phyloP scores from a whole-genome alignment of 352 stramenopile species.

The Phytopythium litorale region DNA sequence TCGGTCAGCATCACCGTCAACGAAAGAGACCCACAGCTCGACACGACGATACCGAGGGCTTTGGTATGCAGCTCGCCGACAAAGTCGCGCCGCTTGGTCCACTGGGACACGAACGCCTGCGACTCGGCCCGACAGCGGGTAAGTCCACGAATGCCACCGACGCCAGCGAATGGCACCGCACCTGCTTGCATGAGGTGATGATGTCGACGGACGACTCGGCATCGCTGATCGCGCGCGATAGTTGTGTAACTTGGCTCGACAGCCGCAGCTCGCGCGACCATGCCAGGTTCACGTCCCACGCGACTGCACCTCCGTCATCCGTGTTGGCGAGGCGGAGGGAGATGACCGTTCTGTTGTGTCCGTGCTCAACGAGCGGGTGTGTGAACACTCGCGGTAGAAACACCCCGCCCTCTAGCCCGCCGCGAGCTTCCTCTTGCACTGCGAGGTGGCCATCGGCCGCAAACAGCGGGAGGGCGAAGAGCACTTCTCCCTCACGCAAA shows the following conservation, averaged over 20 bases:
- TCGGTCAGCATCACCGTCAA: conserved; percentile 3
- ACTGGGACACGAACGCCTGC: conserved; percentile 38
- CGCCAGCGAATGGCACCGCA: background rate
- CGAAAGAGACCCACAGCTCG: background rate
- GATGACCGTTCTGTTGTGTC: background rate
- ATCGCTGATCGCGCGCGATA: conserved; percentile 14
- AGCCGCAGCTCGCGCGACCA: conserved; percentile 27
- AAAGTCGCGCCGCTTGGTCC: conserved; percentile 35
- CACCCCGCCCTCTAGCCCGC: background rate
- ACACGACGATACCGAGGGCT: conserved; percentile 23
- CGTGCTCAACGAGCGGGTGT: background rate
- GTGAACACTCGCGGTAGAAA: background rate
- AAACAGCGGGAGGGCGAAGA: conserved; percentile 35
- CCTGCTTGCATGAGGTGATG: conserved; percentile 29
- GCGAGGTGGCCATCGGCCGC: background rate
- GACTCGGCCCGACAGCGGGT: background rate
- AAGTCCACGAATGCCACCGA: background rate
- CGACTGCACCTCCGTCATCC: background rate
- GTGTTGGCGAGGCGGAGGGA: background rate
- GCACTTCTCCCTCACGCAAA: conserved; percentile 7
- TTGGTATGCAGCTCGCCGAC: conserved; percentile 23
- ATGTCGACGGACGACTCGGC: conserved; percentile 31
- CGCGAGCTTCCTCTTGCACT: too few relatives aligned
- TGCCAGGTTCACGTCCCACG: conserved; percentile 13
- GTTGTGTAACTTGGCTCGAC: conserved; percentile 39